These are phyloP conservation scores for Didymella sp. DNA, from an alignment of 2,329 filamentous ascomycete genomes.

Conservation along the genomic window DNA sequence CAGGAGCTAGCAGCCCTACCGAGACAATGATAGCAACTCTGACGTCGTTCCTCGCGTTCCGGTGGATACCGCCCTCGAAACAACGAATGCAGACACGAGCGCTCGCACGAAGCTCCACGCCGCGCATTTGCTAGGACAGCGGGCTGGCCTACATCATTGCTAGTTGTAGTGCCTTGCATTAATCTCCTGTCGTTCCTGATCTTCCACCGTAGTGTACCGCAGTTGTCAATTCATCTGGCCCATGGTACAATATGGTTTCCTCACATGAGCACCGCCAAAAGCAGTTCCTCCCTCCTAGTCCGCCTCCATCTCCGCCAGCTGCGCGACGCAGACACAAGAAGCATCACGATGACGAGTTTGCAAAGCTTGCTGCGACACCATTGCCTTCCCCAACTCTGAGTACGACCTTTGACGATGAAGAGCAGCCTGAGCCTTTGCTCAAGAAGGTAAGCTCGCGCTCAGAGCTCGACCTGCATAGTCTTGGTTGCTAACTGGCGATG, in stretches of 20 bases:
- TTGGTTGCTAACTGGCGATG: neutral
- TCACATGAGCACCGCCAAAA: constrained; percentile 23
- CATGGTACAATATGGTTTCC: constrained; percentile 14
- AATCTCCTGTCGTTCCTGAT: neutral
- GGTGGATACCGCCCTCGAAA: constrained; percentile 9
- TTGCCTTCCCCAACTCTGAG: constrained; percentile 32
- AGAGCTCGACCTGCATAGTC: neutral
- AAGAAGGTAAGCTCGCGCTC: constrained; percentile 28
- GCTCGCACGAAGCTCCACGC: constrained; percentile 7
- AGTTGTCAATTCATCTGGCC: neutral
- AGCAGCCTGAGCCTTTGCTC: constrained; percentile 34
- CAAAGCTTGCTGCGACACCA: constrained; percentile 37
- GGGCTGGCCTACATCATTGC: neutral
- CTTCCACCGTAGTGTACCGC: constrained; percentile 2
- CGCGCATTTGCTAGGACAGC: neutral
- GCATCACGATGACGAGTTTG: constrained; percentile 39
- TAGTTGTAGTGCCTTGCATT: neutral
- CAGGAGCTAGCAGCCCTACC: constrained; percentile 11
- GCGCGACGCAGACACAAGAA: constrained; percentile 33
- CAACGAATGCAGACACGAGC: constrained; percentile 8
- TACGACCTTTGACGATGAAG: constrained; percentile 25
- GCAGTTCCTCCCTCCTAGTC: constrained; percentile 34
- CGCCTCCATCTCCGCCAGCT: constrained; percentile 39
- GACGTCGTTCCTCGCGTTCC: constrained; percentile 13
- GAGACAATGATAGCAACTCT: neutral